A percentile compares a stretch with the other conserved stretches of the same genome.
These are phyloP conservation scores for Calonectria pseudoturangicola DNA, from an alignment of 2,329 filamentous ascomycete species.

Conservation along the genomic window DNA sequence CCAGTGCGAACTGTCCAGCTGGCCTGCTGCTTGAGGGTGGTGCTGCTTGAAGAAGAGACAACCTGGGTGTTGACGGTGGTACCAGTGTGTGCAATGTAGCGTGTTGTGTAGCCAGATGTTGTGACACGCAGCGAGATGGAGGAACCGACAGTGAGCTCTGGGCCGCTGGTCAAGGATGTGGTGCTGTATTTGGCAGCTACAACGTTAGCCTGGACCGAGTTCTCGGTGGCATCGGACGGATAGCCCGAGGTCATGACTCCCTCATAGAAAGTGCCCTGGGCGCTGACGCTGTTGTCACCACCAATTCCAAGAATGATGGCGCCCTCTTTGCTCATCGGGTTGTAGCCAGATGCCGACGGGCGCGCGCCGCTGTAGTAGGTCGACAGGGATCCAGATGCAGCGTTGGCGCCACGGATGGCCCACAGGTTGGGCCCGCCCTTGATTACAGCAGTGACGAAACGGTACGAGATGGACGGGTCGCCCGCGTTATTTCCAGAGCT, in stretches of 20 bases:
- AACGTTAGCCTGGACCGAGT: slow-evolving; percentile 75
- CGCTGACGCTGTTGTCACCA: slow-evolving; percentile 77
- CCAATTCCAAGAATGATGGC: slow-evolving; percentile 82
- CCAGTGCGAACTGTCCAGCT: slow-evolving; percentile 73
- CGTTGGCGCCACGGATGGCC: slow-evolving; percentile 76
- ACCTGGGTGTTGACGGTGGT: slow-evolving; percentile 72
- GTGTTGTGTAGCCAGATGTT: slow-evolving; percentile 71
- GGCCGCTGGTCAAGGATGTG: slow-evolving; percentile 68
- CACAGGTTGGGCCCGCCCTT: slow-evolving; percentile 75
- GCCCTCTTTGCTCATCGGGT: slow-evolving; percentile 79
- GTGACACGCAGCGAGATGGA: slow-evolving; percentile 74
- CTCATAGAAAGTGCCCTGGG: slow-evolving; percentile 79
- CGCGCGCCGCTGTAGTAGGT: slow-evolving; percentile 76
- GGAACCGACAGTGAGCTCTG: slow-evolving; percentile 66
- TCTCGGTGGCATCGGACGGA: slow-evolving; percentile 75
- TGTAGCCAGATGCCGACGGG: slow-evolving; percentile 66
- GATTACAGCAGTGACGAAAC: slow-evolving; percentile 74
- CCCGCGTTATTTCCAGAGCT: slow-evolving; percentile 67
- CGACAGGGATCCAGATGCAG: slow-evolving; percentile 71
- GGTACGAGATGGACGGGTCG: slow-evolving; percentile 70
- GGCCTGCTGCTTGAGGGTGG: slow-evolving; percentile 69
- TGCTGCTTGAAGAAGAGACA: slow-evolving; percentile 70
- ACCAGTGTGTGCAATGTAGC: slow-evolving; percentile 73
- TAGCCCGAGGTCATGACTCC: slow-evolving; percentile 79
- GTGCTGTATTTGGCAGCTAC: slow-evolving; percentile 74